A percentile compares a stretch with the other conserved stretches of the same genome.
Evolutionary conservation across 768 basidiomycete species (phyloP).

Genomic region (Trametes cingulata): DNA sequence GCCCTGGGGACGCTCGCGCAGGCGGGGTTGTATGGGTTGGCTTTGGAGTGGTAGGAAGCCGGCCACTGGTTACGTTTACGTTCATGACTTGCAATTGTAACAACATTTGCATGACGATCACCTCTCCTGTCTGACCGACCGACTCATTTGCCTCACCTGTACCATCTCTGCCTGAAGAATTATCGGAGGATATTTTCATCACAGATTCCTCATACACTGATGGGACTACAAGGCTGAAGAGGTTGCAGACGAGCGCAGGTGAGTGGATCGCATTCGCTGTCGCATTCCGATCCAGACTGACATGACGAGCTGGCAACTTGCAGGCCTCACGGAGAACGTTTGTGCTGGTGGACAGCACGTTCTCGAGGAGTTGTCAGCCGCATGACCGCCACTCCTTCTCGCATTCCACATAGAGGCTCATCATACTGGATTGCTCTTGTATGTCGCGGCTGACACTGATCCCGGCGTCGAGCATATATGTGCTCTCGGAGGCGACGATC

Average conservation of each 20-base stretch:
- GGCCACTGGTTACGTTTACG: slow-evolving; percentile 2
- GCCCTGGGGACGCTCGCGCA: not conserved
- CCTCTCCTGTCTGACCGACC: not conserved
- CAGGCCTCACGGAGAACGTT: too few species aligned
- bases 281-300: too few species aligned
- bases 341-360: too few species aligned
- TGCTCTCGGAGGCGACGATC: not conserved
- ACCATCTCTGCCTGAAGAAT: too few species aligned
- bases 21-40: not conserved
- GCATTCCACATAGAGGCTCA: not conserved
- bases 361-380: not conserved
- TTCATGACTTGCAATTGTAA: slow-evolving; percentile 18
- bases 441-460: not conserved
- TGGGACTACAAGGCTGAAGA: too few species aligned
- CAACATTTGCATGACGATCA: slow-evolving; percentile 14
- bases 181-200: too few species aligned
- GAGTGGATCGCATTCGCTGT: too few species aligned
- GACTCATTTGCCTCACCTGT: not conserved
- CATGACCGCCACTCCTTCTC: not conserved
- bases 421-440: not conserved
- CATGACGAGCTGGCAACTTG: too few species aligned
- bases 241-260: too few species aligned
- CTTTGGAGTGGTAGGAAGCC: not conserved
- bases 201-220: too few species aligned
- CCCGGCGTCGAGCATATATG: not conserved